Evolutionary conservation across 1,284 basidiomycete species (phyloP).

Genomic region (Ustilago loliicola): DNA sequence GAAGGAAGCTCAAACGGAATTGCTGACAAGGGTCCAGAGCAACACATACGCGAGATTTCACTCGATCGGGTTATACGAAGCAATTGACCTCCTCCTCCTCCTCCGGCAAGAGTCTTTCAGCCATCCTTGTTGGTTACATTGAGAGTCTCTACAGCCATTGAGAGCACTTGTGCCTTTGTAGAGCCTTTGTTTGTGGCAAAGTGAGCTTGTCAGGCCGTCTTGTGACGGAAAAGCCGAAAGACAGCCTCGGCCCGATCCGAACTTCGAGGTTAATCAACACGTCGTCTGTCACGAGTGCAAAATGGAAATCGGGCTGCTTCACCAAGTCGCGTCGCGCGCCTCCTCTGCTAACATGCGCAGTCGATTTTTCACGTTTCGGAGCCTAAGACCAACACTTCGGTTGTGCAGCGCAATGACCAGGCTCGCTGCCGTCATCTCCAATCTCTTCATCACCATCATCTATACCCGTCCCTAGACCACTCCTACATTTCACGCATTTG

Average conservation of each 20-base stretch:
- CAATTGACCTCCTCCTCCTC: neutral
- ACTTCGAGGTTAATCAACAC: conserved; percentile 8
- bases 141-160: neutral
- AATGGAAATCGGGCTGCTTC: conserved; percentile 6
- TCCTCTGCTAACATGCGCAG: conserved; percentile 26
- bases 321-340: conserved; percentile 42
- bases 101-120: neutral
- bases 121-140: neutral
- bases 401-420: conserved; percentile 2
- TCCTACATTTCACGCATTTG: neutral
- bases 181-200: neutral
- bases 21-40: conserved; percentile 35
- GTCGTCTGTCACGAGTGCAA: neutral
- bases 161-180: neutral
- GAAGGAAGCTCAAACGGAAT: conserved; percentile 4
- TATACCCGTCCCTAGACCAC: conserved; percentile 11
- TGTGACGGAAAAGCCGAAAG: neutral
- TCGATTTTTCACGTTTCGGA: conserved; percentile 6
- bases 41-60: conserved; percentile 6
- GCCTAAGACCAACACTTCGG: conserved; percentile 37
- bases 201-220: neutral
- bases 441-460: conserved; percentile 4
- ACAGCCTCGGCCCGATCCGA: conserved; percentile 2
- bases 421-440: neutral
- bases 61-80: conserved; percentile 1